Evolutionary conservation across 208 protist species (phyloP).

Genomic region (Crithidia sp.): DNA sequence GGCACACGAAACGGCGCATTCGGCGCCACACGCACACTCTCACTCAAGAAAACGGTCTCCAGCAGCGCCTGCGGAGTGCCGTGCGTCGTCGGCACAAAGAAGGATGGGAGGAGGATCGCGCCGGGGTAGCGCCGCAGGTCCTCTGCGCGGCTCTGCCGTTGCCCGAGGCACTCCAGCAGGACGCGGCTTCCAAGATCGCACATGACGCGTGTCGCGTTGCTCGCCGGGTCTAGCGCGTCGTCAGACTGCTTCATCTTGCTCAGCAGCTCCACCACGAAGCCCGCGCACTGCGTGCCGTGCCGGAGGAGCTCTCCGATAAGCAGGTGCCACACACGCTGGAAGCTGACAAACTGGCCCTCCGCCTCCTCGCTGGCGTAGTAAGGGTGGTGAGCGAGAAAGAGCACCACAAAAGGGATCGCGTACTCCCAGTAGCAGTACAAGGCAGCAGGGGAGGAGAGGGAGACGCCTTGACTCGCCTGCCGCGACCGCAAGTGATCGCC

Average conservation of each 20-base stretch:
- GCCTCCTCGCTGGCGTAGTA: constrained; percentile 63
- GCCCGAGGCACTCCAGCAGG: constrained; percentile 65
- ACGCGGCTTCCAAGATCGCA: constrained; percentile 76
- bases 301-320: constrained; percentile 84
- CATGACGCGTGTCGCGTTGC: constrained; percentile 56
- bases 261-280: constrained; percentile 79
- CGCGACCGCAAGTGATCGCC: constrained; percentile 57
- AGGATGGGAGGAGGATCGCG: constrained; percentile 62
- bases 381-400: constrained; percentile 81
- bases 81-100: constrained; percentile 51
- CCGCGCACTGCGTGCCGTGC: constrained; percentile 62
- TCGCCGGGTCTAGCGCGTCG: constrained; percentile 61
- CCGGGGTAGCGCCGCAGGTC: constrained; percentile 74
- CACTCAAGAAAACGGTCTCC: constrained; percentile 53
- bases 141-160: constrained; percentile 59
- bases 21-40: constrained; percentile 41
- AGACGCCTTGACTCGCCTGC: constrained; percentile 42
- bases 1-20: constrained; percentile 61
- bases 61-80: constrained; percentile 33
- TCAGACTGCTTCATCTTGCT: constrained; percentile 74
- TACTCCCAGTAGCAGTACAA: constrained; percentile 82
- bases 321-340: constrained; percentile 84
- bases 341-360: constrained; percentile 54
- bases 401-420: constrained; percentile 75
- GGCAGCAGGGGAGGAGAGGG: constrained; percentile 55